Percentiles rank a stretch among this genome's conserved stretches.
Evolutionary conservation across 495 filamentous ascomycete species (phyloP).

Genomic region (Cudoniella acicularis): DNA sequence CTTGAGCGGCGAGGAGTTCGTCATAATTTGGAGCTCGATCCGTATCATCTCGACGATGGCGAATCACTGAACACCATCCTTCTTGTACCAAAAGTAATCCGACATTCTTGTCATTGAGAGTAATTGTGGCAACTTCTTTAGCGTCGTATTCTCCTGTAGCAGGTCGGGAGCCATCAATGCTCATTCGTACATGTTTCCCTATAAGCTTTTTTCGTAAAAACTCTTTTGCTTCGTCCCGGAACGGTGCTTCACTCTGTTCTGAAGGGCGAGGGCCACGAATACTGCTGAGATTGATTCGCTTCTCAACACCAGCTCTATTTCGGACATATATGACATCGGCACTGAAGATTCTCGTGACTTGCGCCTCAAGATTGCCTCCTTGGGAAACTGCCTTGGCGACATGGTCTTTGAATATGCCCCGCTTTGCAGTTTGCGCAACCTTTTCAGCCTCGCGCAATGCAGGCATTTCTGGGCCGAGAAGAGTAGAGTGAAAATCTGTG

Average conservation of each 20-base stretch:
- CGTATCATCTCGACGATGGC: slow-evolving; percentile 87
- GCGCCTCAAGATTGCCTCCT: slow-evolving; percentile 65
- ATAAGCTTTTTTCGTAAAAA: slow-evolving; percentile 91
- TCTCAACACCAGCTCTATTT: slow-evolving; percentile 78
- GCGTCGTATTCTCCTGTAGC: slow-evolving; percentile 90
- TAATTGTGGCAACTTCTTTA: slow-evolving; percentile 87
- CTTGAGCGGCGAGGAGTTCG: slow-evolving; percentile 83
- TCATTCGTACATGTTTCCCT: slow-evolving; percentile 87
- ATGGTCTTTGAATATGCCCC: slow-evolving; percentile 74
- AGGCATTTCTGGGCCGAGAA: slow-evolving; percentile 85
- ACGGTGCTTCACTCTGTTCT: slow-evolving; percentile 65
- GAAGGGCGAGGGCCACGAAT: slow-evolving; percentile 76
- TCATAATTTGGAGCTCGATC: slow-evolving; percentile 94
- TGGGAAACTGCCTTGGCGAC: slow-evolving; percentile 54
- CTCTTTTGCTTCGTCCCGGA: slow-evolving; percentile 90
- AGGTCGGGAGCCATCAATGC: slow-evolving; percentile 84
- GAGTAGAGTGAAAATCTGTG: slow-evolving; percentile 86
- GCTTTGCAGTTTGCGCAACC: slow-evolving; percentile 66
- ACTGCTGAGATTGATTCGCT: slow-evolving; percentile 87
- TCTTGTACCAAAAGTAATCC: slow-evolving; percentile 81
- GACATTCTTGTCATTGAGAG: slow-evolving; percentile 80
- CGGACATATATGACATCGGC: slow-evolving; percentile 86
- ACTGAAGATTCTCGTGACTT: slow-evolving; percentile 78
- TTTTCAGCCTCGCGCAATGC: slow-evolving; percentile 83
- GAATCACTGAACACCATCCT: slow-evolving; percentile 88